Evolutionary conservation across 2,329 filamentous ascomycete genomes (phyloP), one percentile per base, ranked within the genome.

Genomic region (Colletotrichum spinosum): DNA sequence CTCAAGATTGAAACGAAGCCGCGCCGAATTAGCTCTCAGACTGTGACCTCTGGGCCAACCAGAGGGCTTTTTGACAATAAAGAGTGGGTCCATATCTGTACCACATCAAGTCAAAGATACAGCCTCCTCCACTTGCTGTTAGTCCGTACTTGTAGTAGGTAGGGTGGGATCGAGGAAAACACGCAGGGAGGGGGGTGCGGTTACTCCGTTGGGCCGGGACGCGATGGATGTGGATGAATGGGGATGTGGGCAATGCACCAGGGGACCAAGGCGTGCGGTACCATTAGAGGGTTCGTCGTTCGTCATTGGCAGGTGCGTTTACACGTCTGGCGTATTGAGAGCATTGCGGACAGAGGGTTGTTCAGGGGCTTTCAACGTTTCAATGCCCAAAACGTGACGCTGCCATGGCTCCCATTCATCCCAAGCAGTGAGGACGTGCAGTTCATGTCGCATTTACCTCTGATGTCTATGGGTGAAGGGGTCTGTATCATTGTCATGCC

Each of bases 181-280:
- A 33, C 15, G 44, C n/a, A 17, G 44, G 15, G 44, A 17, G 50
- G 48, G 37, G 46, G 55, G 42, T 45, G 39, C 37, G 35, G 35
- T 44, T 46, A 41, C 48, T 66, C 58, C 39, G 48, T 56, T 42
- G 52, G 42, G 34, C 37, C 42, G 58, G 41, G 48, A 52, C 63
- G 52, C 35, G 41, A 57, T 53, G 58, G 58, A 65, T 13, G 55
- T 62, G 62, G 62, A 65, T 62, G 58, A 45, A 65, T 55, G 56
- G 61, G 61, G 34, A 52, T 46, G 39, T 59, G 62, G 35, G 33
- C 42, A 48, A 48, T 39, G 35, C 58, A 62, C 15, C 17, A 51
- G 46, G 44, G 48, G 53, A 50, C 42, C 35, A 25, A 25, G 25
- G 25, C 25, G 4, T 25, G 25, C 56, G 25, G 41, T 17, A 39